Conservation (phyloP, 805 yeast genomes). For the Ogataea parapolymorpha region DNA sequence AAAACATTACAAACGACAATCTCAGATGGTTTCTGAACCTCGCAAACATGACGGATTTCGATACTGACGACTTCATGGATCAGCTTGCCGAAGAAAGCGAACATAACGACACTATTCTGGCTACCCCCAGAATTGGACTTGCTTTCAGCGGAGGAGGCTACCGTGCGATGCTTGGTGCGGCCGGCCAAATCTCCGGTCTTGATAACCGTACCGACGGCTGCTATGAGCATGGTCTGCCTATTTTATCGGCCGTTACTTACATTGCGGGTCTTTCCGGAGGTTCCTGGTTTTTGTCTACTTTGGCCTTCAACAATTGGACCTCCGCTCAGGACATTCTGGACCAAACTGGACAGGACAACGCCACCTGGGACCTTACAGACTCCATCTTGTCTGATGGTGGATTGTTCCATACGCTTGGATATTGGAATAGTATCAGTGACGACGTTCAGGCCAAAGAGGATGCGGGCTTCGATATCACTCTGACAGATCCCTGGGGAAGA, state of each 20-base stretch:
- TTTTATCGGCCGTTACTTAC: constrained; percentile 69
- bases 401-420: constrained; percentile 45
- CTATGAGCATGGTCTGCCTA: constrained; percentile 58
- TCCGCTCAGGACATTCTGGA: constrained; percentile 58
- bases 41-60: constrained; percentile 46
- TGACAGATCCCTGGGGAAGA: constrained; percentile 82
- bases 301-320: constrained; percentile 70
- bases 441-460: constrained; percentile 49
- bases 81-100: constrained; percentile 19
- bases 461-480: constrained; percentile 66
- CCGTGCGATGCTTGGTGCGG: constrained; percentile 83
- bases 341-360: constrained; percentile 34
- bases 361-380: constrained; percentile 67
- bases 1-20: constrained; percentile 42
- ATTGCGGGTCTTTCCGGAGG: constrained; percentile 83
- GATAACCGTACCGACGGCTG: constrained; percentile 67
- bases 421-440: constrained; percentile 51
- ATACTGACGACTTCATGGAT: constrained; percentile 41
- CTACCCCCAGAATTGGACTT: constrained; percentile 44
- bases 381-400: constrained; percentile 66
- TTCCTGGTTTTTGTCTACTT: constrained; percentile 71
- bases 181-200: constrained; percentile 76
- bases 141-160: constrained; percentile 88
- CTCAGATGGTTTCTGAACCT: constrained; percentile 44
- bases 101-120: constrained; percentile 35